Conservation (phyloP, 805 yeast genomes). For the Citeromyces nyonsensis region DNA sequence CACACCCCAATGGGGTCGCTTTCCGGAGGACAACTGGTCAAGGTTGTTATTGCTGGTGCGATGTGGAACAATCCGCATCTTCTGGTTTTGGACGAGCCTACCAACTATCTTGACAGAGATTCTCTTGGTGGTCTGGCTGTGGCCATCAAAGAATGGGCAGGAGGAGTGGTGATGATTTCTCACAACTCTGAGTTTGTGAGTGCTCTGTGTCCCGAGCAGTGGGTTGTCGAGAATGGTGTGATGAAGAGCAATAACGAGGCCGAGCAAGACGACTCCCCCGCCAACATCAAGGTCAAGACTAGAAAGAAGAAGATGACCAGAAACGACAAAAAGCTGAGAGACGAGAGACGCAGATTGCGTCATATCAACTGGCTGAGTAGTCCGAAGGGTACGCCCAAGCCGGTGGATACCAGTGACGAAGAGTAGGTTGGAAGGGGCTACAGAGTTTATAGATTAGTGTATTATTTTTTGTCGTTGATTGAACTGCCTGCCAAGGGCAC, state of each 20-base stretch:
- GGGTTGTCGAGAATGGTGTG: slow-evolving; percentile 97
- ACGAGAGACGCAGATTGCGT: slow-evolving; percentile 86
- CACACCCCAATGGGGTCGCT: slow-evolving; percentile 99
- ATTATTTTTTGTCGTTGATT: too few relatives aligned
- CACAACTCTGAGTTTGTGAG: slow-evolving; percentile 99
- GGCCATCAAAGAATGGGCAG: slow-evolving; percentile 97
- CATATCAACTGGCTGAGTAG: slow-evolving; percentile 88
- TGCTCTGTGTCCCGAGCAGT: slow-evolving; percentile 98
- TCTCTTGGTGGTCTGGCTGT: slow-evolving; percentile 98
- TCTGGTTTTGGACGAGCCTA: slow-evolving; percentile 99
- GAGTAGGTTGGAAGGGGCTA: too few relatives aligned
- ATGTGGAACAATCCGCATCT: slow-evolving; percentile 99
- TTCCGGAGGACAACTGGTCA: slow-evolving; percentile 99
- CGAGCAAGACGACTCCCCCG: slow-evolving; percentile 81
- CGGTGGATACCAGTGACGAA: slow-evolving; percentile 88
- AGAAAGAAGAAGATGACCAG: slow-evolving; percentile 96
- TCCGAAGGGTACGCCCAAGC: slow-evolving; percentile 97
- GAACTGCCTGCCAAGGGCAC: too few relatives aligned
- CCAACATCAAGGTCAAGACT: slow-evolving; percentile 82
- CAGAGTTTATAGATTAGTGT: too few relatives aligned
- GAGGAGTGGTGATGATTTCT: slow-evolving; percentile 99
- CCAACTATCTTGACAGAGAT: slow-evolving; percentile 98
- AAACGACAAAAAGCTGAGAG: slow-evolving; percentile 85
- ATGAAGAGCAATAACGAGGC: slow-evolving; percentile 53
- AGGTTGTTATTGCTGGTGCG: slow-evolving; percentile 98